Percentiles rank a stretch among this genome's conserved stretches.
These are phyloP conservation scores for Erodium texanum DNA, from an alignment of 441 rosid genomes.

Conservation along the genomic window DNA sequence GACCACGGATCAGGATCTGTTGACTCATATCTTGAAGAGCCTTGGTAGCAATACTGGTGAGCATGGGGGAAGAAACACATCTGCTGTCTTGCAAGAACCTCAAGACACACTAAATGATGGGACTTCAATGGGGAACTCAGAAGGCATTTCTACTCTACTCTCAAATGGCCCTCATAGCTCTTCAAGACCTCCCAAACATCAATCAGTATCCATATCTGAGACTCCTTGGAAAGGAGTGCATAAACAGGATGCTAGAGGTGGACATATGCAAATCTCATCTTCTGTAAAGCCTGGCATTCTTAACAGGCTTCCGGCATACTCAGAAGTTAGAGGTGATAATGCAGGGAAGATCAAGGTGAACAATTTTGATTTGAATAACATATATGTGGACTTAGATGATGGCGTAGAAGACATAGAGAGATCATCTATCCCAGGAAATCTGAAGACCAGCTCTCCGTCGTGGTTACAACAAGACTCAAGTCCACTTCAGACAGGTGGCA, in stretches of 20 bases:
- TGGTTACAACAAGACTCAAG: constrained; percentile 78
- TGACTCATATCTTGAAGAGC: constrained; percentile 68
- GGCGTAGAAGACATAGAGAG: constrained; percentile 65
- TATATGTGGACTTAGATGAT: constrained; percentile 71
- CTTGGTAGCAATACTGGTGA: constrained; percentile 51
- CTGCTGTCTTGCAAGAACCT: constrained; percentile 52
- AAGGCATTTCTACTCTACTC: constrained; percentile 34
- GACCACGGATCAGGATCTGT: constrained; percentile 55
- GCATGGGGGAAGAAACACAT: constrained; percentile 44
- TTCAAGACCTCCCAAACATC: constrained; percentile 30
- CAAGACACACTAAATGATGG: constrained; percentile 40
- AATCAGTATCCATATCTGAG: no score
- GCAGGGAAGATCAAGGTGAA: constrained; percentile 48
- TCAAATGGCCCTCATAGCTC: constrained; percentile 35
- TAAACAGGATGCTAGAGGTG: constrained; percentile 24
- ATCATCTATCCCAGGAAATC: constrained; percentile 51
- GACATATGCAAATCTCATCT: constrained; percentile 18
- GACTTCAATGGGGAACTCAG: constrained; percentile 35
- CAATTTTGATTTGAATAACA: constrained; percentile 85
- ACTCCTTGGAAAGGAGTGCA: constrained; percentile 24
- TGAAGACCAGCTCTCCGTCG: constrained; percentile 53
- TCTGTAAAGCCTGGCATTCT: constrained; percentile 23
- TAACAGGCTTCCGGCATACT: constrained; percentile 22
- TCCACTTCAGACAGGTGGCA: constrained; percentile 85
- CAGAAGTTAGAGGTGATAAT: constrained; percentile 29